Evolutionary conservation across 352 stramenopile genomes (phyloP), one percentile per base, ranked within the genome.

Genomic region (Phytophthora lateralis): DNA sequence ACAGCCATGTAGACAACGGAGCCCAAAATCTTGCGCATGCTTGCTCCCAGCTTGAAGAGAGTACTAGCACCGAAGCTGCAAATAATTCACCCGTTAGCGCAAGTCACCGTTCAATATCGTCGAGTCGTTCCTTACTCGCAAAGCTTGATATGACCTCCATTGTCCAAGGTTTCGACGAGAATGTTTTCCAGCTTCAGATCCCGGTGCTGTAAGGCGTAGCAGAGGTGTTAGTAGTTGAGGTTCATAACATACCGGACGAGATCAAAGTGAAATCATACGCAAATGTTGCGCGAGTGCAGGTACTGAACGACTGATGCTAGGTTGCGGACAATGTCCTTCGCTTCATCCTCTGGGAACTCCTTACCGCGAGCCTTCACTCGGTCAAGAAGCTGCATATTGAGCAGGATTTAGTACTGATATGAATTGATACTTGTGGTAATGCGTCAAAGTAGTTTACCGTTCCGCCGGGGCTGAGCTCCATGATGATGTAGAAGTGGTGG

Each of bases 1-100:
- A 93, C 84, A 53, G 85, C 85, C 85, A 92, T 94, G 69, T 94
- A 94, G 1, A 91, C 80, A 3, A 94, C 80, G 1, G 85, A 92
- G 29, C 85, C 85, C 20, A 94, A 69, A 6, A 94, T 69, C 46
- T 89, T 89, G 26, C 78, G 79, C 85, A 94, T 92, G n/a, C 78
- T 76, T 26, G 88, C 80, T 6, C 82, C 82, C 65, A 85, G 80
- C 27, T 81, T 82, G 51, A 91, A 94, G 8, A 92, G 64, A 32
- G 85, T 94, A 34, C 81, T 91, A 0, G 85, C 82, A 3, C 85
- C 85, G 61, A 94, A 94, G 29, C 85, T 93, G 21, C 14, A 24
- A 37, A 15, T 15, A 44, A 26, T 21, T 5, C 6, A 26, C n/a
- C 7, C n/a, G 38, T 44, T 24, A 44, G 38, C n/a, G 1, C 6